Conservation (phyloP, 1,284 basidiomycete species). For the Ceratorhiza oryzae-sativae region DNA sequence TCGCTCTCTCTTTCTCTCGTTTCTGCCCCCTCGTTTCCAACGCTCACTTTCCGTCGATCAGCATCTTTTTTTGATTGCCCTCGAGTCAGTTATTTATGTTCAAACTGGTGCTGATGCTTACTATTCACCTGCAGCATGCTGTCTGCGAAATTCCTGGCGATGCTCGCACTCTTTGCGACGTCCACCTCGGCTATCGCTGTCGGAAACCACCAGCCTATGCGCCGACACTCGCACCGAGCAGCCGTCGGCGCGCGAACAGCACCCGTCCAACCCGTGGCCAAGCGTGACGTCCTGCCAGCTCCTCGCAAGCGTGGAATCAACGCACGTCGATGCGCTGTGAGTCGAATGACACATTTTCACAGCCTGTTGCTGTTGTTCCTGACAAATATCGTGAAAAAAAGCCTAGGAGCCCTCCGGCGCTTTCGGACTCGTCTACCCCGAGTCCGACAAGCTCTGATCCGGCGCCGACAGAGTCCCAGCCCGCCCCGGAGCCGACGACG, state of each 20-base stretch:
- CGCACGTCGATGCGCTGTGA: slow-evolving; percentile 29
- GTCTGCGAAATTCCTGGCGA: slow-evolving; percentile 5
- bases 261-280: not conserved
- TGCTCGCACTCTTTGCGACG: slow-evolving; percentile 14
- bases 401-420: slow-evolving; percentile 5
- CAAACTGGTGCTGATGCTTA: not conserved
- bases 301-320: slow-evolving; percentile 23
- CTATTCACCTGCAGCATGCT: not conserved
- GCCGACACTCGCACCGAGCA: slow-evolving; percentile 4
- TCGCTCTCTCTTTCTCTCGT: slow-evolving; percentile 6
- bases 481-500: slow-evolving; percentile 17
- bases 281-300: not conserved
- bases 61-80: slow-evolving; percentile 11
- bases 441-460: not conserved
- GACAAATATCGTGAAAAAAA: not conserved
- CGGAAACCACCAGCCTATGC: slow-evolving; percentile 1
- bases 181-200: slow-evolving; percentile 18
- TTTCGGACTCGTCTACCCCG: not conserved
- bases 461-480: not conserved
- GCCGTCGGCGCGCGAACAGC: slow-evolving; percentile 8
- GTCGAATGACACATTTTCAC: not conserved
- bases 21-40: not conserved
- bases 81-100: not conserved
- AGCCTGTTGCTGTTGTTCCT: not conserved
- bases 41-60: slow-evolving; percentile 16